Base-by-base conservation (phyloP, 1,284 basidiomycete species). In the Pulveroboletus sp. region DNA sequence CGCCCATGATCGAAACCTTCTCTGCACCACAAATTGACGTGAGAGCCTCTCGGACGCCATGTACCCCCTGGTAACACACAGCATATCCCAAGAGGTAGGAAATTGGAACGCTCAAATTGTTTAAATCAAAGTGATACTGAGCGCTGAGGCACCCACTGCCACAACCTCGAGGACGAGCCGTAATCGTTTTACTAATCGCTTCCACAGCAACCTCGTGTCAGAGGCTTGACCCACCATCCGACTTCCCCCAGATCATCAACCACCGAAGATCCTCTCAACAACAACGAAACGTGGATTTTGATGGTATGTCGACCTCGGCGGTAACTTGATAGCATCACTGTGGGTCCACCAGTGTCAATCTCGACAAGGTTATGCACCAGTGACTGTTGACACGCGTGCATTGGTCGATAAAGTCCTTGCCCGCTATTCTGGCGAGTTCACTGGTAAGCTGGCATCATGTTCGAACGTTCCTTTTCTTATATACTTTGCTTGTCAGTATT, bases 361-460 rank as follows among this genome's bases (percentile, higher is more conserved):
- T 14, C 39, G 12, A 22, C 20, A 42, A 40, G 24, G 20, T 36
- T 24, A 15, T 18, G 8, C 5, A 24, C 26, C 10, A 17, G 54
- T 55, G 18, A 44, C 28, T 3, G 18, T 55, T 5, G 42, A 55
- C 17, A 38, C 5, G 14, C 43, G 49, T n/a, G 54, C 43, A 33
- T 35, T 56, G 25, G 33, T 56, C 10, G 43, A 56, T 5, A 56
- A 56, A 29, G n/a, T 56, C 10, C 54, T 53, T 28, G 36, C 54
- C 0, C 38, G 43, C n/a, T 56, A 46, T 29, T 46, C 54, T 10
- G 31, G 29, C 22, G 22, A 54, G 38, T 56, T 53, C 38, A n/a
- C 49, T 35, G 43, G 54, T 56, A 24, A 10, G 54, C 5, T 5
- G 18, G 20, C n/a, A 26, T 33, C 36, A 3, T 35, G 5, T 9